Base-by-base conservation (phyloP, 768 basidiomycete species). In the Mrakia blollopis region DNA sequence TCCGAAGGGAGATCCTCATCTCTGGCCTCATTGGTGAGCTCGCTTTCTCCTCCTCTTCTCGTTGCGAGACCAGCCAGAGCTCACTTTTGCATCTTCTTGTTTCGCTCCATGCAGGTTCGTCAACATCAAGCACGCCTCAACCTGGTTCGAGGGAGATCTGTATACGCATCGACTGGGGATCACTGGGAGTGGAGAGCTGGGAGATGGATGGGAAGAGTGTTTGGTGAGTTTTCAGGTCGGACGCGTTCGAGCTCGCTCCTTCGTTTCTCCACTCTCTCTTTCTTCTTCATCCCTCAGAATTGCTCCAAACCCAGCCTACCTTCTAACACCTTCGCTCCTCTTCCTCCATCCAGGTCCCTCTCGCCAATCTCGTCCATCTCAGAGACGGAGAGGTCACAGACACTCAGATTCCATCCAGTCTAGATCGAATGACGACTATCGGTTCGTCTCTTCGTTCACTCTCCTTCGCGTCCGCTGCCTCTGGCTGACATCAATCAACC, bases 201-300 rank as follows among this genome's bases (percentile, higher is more conserved):
- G 73, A 30, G 73, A 68, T 35, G 73, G 73, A 18, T 74, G 73
- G 73, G 73, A 74, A 35, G 73, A 74, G 62, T 74, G 73, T 16
- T 44, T 65, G 62, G 73, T 74, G 35, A 37, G 73, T 74, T 39
- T 21, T 50, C 47, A 18, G 21, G 18, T 21, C 21, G 16, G 47
- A 50, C 47, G 47, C 47, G 47, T 50, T 44, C 44, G 44, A 44
- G 44, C 39, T 41, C 39, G 39, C 39, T 41, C 44, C 18, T 50
- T 50, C 47, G 16, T 7, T 2, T 14, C 47, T 18, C 21, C 30
- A 8, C 18, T 60, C 52, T 3, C 3, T 28, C 9, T 25, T 6
- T 39, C 41, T 2, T 37, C 61, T 3, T 4, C 1, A 5, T 1
- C 7, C 41, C 3, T 10, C 61, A 21, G 28, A 14, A n/a, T 35